Base-by-base conservation (phyloP, 179 eudicot species). In the Drosera spatulata region DNA sequence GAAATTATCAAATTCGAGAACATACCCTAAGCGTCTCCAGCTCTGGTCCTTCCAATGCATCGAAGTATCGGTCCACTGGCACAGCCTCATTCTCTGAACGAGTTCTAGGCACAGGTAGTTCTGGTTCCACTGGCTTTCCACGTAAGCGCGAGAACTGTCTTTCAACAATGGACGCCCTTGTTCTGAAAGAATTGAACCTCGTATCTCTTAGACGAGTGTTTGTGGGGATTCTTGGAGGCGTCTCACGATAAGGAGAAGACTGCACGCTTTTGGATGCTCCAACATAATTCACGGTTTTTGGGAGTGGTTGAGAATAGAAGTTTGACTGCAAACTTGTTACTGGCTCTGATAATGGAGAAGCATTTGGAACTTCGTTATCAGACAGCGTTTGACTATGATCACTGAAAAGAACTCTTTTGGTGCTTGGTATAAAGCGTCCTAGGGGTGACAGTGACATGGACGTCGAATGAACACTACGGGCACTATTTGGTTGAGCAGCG, bases 1-100 rank as follows among this genome's bases (percentile, higher is more conserved):
- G 33, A 22, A 0, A 22, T 22, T 22, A 22, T 22, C 33, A 22
- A 22, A 22, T 0, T 5, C 40, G 60, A 56, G 39, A 2, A 68
- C 85, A 42, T 78, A 89, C 97, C 69, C 84, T 71, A 42, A 90
- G 88, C 44, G 84, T 87, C n/a, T 90, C 95, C 50, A 90, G 62
- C 65, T 90, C 97, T 0, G 95, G 97, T 48, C 97, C 97, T 65
- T 90, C 82, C 66, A 90, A 58, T 41, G 97, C 97, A 76, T 77
- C 97, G 58, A 79, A 90, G 73, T 85, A 90, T 22, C 97, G 82
- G 45, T 81, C 83, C 49, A 79, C 95, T 45, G 89, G 83, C 58
- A 90, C 39, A 56, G 53, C 55, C 13, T 80, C 83, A 40, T 73
- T 54, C 47, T 76, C 84, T 41, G 52, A 42, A 53, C 15, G 61